Evolutionary conservation across 2,329 filamentous ascomycete species (phyloP), one percentile per base, ranked within the genome.

Genomic region (Sporothrix sp.): DNA sequence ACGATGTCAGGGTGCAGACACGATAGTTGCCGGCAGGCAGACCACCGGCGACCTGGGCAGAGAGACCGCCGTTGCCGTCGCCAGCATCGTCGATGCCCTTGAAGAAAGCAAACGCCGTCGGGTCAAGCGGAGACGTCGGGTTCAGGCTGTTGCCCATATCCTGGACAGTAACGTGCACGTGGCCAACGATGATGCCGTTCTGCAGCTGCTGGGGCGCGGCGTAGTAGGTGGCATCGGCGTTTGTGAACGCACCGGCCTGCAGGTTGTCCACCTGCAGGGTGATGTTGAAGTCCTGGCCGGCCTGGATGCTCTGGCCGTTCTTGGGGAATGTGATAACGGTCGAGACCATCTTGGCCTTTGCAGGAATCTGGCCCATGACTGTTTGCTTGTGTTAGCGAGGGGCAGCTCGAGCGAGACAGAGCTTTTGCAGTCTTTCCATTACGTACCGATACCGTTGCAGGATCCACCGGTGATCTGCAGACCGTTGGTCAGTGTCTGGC

Each of bases 391-490:
- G 33, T 40, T 36, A 5, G n/a, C n/a, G n/a, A n/a, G n/a, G n/a
- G n/a, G n/a, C n/a, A n/a, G n/a, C n/a, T n/a, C n/a, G n/a, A n/a
- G n/a, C n/a, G n/a, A n/a, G n/a, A n/a, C n/a, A n/a, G 21, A 9
- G 18, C 20, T 38, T 5, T 11, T 30, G 13, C 14, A 3, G 13
- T 21, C 13, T 50, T 32, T 18, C 13, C 16, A 10, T 27, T 13
- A 68, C 74, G 64, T 68, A 74, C 74, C 67, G 57, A 81, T 73
- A 61, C 76, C 76, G 62, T 84, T 84, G 65, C 80, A 84, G 20
- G 79, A 83, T 16, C 81, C 81, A 1, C 56, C 63, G 36, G 68
- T 68, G 47, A 74, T 68, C 62, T 84, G 80, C 25, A 73, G 64
- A 59, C 80, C 81, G 59, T 84, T 79, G 56, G 80, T 83, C 43